These are phyloP conservation scores for Cyberlindnera maritima DNA, from an alignment of 805 yeast species.

Conservation along the genomic window DNA sequence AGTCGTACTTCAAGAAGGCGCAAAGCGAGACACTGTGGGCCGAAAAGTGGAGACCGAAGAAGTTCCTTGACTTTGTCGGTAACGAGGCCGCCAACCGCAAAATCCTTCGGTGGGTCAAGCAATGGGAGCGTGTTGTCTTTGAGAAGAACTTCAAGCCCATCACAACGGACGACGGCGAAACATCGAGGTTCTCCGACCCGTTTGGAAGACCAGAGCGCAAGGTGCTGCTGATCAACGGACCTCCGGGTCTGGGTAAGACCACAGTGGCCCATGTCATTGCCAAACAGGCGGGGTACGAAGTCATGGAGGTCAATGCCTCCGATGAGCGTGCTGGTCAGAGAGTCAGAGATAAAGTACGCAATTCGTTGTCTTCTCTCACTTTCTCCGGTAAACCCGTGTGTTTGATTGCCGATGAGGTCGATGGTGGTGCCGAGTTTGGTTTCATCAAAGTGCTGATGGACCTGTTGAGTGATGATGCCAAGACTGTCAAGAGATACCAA, in stretches of 20 bases:
- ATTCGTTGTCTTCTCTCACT: slow-evolving; percentile 63
- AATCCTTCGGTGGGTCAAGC: slow-evolving; percentile 60
- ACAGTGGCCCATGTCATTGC: slow-evolving; percentile 84
- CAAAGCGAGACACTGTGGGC: slow-evolving; percentile 38
- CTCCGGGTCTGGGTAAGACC: slow-evolving; percentile 93
- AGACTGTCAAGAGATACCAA: slow-evolving; percentile 41
- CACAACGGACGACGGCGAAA: slow-evolving; percentile 11
- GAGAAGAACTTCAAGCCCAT: slow-evolving; percentile 39
- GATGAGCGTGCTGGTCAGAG: slow-evolving; percentile 66
- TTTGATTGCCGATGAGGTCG: slow-evolving; percentile 85
- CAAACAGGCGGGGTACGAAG: slow-evolving; percentile 73
- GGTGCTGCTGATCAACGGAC: slow-evolving; percentile 79
- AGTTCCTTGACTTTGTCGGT: slow-evolving; percentile 66
- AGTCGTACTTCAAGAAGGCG: slow-evolving; percentile 2
- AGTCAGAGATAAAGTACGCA: slow-evolving; percentile 53
- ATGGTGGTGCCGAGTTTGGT: slow-evolving; percentile 69
- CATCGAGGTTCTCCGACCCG: slow-evolving; percentile 38
- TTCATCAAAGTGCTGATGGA: slow-evolving; percentile 59
- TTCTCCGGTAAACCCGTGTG: slow-evolving; percentile 76
- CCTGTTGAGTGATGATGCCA: slow-evolving; percentile 53
- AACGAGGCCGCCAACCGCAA: slow-evolving; percentile 62
- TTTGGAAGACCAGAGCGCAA: slow-evolving; percentile 58
- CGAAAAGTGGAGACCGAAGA: slow-evolving; percentile 66
- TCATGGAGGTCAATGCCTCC: slow-evolving; percentile 84
- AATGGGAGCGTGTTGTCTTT: slow-evolving; percentile 62